Evolutionary conservation across 805 yeast genomes (phyloP).

Genomic region (Metahyphopichia silvanorum): DNA sequence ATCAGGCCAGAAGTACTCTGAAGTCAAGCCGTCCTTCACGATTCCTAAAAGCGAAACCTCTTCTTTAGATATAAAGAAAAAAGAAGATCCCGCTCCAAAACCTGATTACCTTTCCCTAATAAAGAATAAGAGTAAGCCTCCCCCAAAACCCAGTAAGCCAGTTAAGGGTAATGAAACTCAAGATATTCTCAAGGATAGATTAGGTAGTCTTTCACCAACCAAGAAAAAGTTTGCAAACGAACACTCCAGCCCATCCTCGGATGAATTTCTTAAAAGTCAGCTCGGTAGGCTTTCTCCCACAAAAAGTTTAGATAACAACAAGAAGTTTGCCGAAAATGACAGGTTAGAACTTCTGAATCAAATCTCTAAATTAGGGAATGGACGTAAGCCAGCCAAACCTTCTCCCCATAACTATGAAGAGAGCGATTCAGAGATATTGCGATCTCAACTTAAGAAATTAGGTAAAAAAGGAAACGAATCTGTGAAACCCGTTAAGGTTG

Average conservation of each 20-base stretch:
- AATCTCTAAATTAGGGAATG: slow-evolving; percentile 18
- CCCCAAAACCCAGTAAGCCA: slow-evolving; percentile 9
- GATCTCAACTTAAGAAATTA: slow-evolving; percentile 3
- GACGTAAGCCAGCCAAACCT: slow-evolving; percentile 10
- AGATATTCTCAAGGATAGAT: neutral
- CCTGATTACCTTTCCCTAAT: neutral
- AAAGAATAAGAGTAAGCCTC: neutral
- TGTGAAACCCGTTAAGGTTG: slow-evolving; percentile 3
- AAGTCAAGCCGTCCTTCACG: slow-evolving; percentile 9
- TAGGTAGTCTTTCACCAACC: neutral
- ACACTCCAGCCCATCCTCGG: too few species aligned
- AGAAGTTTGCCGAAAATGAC: slow-evolving; percentile 10
- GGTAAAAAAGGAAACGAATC: slow-evolving; percentile 2
- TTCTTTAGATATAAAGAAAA: neutral
- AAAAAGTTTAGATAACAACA: neutral
- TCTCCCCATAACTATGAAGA: slow-evolving; percentile 7
- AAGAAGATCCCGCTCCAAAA: neutral
- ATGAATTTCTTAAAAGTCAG: neutral
- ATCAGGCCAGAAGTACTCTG: slow-evolving; percentile 1
- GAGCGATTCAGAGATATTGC: slow-evolving; percentile 3
- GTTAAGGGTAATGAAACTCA: neutral
- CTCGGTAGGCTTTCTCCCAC: slow-evolving; percentile 3
- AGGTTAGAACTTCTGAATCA: slow-evolving; percentile 18
- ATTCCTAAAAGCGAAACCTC: slow-evolving; percentile 6
- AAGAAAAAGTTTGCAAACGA: neutral